Conservation (phyloP, 169 alveolate species). For the Eimeria praecox region DNA sequence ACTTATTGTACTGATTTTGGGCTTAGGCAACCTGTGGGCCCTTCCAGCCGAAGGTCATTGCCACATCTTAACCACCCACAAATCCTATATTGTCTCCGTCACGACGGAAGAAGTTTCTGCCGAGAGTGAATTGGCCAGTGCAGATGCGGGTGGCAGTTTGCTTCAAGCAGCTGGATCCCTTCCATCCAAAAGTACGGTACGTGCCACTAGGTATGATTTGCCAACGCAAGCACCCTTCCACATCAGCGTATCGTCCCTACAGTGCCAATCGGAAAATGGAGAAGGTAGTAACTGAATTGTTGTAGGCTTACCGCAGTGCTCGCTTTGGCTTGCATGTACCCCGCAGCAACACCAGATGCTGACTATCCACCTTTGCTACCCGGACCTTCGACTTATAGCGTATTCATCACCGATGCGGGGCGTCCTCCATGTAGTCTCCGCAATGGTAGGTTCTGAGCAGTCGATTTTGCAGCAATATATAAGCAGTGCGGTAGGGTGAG, state of each 20-base stretch:
- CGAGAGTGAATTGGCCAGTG: slow-evolving; percentile 2
- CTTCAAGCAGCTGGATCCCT: neutral
- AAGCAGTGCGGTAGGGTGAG: neutral
- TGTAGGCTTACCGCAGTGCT: neutral
- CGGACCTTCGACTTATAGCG: slow-evolving; percentile 79
- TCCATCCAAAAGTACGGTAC: slow-evolving; percentile 36
- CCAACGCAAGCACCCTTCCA: neutral
- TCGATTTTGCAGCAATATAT: neutral
- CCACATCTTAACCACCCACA: slow-evolving; percentile 63
- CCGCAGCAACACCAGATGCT: slow-evolving; percentile 46
- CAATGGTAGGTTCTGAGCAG: slow-evolving; percentile 54
- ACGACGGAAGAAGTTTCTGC: slow-evolving; percentile 51
- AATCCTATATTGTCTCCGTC: slow-evolving; percentile 71
- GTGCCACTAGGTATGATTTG: neutral
- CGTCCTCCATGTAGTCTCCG: slow-evolving; percentile 76
- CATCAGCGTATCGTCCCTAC: neutral
- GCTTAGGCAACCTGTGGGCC: slow-evolving; percentile 78
- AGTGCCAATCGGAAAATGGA: neutral
- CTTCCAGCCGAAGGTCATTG: slow-evolving; percentile 74
- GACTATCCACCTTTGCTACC: slow-evolving; percentile 62
- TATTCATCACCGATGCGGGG: slow-evolving; percentile 52
- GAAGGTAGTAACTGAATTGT: neutral
- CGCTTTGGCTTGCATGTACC: neutral
- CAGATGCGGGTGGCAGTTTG: slow-evolving; percentile 17
- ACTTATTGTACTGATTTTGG: neutral